Evolutionary conservation across 768 basidiomycete genomes (phyloP).

Genomic region (Solioccasus polychromus): DNA sequence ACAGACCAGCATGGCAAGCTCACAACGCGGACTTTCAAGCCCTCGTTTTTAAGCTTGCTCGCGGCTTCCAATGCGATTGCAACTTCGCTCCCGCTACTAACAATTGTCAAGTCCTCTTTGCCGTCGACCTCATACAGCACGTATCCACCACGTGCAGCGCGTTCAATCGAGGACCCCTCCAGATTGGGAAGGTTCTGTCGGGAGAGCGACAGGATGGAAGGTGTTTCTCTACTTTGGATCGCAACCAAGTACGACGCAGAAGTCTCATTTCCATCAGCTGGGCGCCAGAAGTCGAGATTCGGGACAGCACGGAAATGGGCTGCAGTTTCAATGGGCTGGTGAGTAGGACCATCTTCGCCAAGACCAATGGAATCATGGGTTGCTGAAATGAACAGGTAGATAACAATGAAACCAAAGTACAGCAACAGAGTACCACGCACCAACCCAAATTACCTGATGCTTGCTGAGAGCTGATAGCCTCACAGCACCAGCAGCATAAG

Average conservation of each 20-base stretch:
- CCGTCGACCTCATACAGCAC: slow-evolving; percentile 74
- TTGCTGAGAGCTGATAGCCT: slow-evolving; percentile 85
- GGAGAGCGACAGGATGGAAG: slow-evolving; percentile 80
- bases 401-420: background rate
- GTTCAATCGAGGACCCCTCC: slow-evolving; percentile 82
- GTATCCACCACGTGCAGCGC: slow-evolving; percentile 82
- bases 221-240: slow-evolving; percentile 69
- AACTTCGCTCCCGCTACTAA: slow-evolving; percentile 89
- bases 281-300: slow-evolving; percentile 90
- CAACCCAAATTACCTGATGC: slow-evolving; percentile 92
- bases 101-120: slow-evolving; percentile 83
- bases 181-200: slow-evolving; percentile 94
- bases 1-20: slow-evolving; percentile 88
- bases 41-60: slow-evolving; percentile 69
- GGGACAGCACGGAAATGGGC: slow-evolving; percentile 85
- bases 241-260: slow-evolving; percentile 87
- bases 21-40: slow-evolving; percentile 79
- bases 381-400: slow-evolving; percentile 39
- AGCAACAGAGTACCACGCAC: slow-evolving; percentile 40
- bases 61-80: slow-evolving; percentile 85
- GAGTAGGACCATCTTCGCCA: slow-evolving; percentile 94
- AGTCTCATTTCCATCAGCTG: slow-evolving; percentile 96
- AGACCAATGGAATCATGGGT: slow-evolving; percentile 95
- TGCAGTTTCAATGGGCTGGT: slow-evolving; percentile 91
- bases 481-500: slow-evolving; percentile 91